Evolutionary conservation across 306 rosid species (phyloP).

Genomic region (Pterocarpus macrocarpus): DNA sequence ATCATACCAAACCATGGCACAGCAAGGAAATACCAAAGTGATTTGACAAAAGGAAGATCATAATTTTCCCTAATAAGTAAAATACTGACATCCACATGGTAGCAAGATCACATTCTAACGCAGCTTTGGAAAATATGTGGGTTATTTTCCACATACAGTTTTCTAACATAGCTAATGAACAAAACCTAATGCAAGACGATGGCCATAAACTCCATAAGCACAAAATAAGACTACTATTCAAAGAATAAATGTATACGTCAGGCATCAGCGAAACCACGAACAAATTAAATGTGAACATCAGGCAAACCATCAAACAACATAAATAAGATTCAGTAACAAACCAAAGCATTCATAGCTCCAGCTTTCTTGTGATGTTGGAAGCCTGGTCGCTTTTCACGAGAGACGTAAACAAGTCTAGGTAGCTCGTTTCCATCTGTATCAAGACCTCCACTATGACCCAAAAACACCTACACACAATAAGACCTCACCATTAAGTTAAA

Average conservation of each 20-base stretch:
- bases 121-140: background rate
- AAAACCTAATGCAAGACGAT: conserved; percentile 12
- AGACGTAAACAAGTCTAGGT: conserved; percentile 98
- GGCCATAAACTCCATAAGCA: conserved; percentile 1
- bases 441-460: conserved; percentile 98
- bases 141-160: conserved; percentile 26
- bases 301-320: background rate
- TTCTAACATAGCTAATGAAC: conserved; percentile 18
- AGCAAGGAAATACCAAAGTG: background rate
- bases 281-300: background rate
- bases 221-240: conserved; percentile 6
- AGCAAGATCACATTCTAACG: background rate
- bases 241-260: background rate
- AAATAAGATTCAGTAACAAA: conserved; percentile 52
- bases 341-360: conserved; percentile 99
- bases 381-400: conserved; percentile 99
- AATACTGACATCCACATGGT: background rate
- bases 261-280: background rate
- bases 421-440: conserved; percentile 99
- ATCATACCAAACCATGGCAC: conserved; percentile 12
- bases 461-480: conserved; percentile 77
- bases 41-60: conserved; percentile 13
- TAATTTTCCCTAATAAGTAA: background rate
- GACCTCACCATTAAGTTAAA: conserved; percentile 35
- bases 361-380: conserved; percentile 99